phyloP scores from a whole-genome alignment of 2,329 filamentous ascomycete genomes.

The Xylaria sp. region DNA sequence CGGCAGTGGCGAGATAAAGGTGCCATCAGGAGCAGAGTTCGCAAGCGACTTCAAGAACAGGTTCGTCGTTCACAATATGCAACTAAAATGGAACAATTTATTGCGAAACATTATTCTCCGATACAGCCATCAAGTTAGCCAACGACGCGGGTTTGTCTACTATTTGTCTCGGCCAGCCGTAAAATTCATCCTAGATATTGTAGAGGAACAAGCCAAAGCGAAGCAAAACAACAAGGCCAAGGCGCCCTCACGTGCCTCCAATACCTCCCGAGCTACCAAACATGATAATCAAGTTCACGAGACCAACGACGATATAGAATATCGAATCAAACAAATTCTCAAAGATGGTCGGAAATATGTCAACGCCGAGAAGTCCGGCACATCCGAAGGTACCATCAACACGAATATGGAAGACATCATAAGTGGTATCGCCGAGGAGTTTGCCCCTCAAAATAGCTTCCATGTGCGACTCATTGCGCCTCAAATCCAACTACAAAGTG shows the following conservation, averaged over 20 bases:
- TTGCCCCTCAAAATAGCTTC: constrained; percentile 91
- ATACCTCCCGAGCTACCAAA: constrained; percentile 52
- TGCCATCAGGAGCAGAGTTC: constrained; percentile 80
- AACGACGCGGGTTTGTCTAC: constrained; percentile 95
- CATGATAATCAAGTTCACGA: constrained; percentile 64
- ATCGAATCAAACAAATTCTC: constrained; percentile 86
- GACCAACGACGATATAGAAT: constrained; percentile 75
- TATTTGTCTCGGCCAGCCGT: constrained; percentile 96
- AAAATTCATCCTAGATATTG: constrained; percentile 97
- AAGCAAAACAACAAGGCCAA: constrained; percentile 58
- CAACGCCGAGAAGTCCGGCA: constrained; percentile 70
- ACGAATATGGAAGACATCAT: constrained; percentile 70
- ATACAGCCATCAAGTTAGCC: constrained; percentile 97
- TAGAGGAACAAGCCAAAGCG: constrained; percentile 89
- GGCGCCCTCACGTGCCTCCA: constrained; percentile 43
- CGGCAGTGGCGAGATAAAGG: constrained; percentile 71
- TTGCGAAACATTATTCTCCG: constrained; percentile 95
- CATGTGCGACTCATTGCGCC: constrained; percentile 95
- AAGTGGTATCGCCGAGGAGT: constrained; percentile 85
- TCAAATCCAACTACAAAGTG: constrained; percentile 97
- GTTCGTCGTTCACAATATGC: constrained; percentile 97
- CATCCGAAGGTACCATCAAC: constrained; percentile 50
- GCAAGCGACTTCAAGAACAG: constrained; percentile 97
- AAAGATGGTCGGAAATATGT: constrained; percentile 87
- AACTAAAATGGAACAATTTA: constrained; percentile 98